phyloP scores from a whole-genome alignment of 495 filamentous ascomycete genomes.

The Aspergillus hancockii region DNA sequence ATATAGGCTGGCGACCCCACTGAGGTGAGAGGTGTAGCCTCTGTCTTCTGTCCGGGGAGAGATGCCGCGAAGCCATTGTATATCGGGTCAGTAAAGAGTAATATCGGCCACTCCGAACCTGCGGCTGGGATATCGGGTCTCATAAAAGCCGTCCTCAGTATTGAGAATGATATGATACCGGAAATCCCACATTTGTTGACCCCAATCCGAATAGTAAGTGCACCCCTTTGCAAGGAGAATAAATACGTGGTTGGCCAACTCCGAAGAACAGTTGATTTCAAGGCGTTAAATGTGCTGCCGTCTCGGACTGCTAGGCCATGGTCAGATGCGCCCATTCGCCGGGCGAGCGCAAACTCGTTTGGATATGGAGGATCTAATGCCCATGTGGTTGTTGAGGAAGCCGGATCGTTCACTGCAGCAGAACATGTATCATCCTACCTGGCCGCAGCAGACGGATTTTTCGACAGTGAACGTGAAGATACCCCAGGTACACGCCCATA shows the following conservation, averaged over 20 bases:
- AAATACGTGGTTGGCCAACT: too few relatives aligned
- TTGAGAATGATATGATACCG: constrained; percentile 27
- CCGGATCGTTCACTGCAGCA: not conserved
- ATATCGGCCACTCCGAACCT: constrained; percentile 28
- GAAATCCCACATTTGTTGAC: constrained; percentile 19
- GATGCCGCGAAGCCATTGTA: not conserved
- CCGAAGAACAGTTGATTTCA: not conserved
- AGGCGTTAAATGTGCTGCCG: not conserved
- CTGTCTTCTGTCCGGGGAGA: not conserved
- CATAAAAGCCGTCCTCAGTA: constrained; percentile 25
- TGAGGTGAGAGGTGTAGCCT: not conserved
- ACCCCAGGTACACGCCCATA: not conserved
- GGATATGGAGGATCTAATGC: constrained; percentile 25
- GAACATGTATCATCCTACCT: not conserved
- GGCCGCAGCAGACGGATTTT: too few relatives aligned
- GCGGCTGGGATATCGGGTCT: constrained; percentile 24
- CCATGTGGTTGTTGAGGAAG: constrained; percentile 13
- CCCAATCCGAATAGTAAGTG: constrained; percentile 25
- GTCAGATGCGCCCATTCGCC: constrained; percentile 10
- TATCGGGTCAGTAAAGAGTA: constrained; percentile 4
- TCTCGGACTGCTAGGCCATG: constrained; percentile 13
- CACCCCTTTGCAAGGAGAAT: not conserved
- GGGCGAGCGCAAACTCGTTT: constrained; percentile 20
- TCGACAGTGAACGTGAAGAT: not conserved
- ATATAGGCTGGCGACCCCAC: constrained; percentile 1